Conservation (phyloP, 1,284 basidiomycete species). For the Naganishia sp. region DNA sequence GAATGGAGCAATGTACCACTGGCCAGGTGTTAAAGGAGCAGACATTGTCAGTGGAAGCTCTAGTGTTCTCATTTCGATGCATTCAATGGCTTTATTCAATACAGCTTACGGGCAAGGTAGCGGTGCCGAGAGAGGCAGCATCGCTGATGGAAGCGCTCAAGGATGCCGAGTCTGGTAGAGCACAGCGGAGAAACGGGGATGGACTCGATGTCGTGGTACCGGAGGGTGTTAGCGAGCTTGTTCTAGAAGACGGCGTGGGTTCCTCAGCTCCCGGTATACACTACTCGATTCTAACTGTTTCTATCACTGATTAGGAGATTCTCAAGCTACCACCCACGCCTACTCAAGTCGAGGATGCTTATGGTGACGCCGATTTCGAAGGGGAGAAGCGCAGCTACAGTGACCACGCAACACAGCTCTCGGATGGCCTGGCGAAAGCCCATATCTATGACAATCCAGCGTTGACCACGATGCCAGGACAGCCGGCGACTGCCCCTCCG, state of each 20-base stretch:
- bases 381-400: slow-evolving; percentile 40
- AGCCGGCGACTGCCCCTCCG: slow-evolving; percentile 28
- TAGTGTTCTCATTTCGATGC: too few species aligned
- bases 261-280: slow-evolving; percentile 38
- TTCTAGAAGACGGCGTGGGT: slow-evolving; percentile 44
- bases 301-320: slow-evolving; percentile 44
- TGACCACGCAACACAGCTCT: slow-evolving; percentile 19
- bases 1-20: slow-evolving; percentile 53
- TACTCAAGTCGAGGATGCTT: slow-evolving; percentile 47
- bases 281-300: background rate
- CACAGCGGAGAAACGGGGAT: slow-evolving; percentile 48
- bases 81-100: background rate
- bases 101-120: slow-evolving; percentile 54
- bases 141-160: slow-evolving; percentile 54
- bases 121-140: slow-evolving; percentile 54
- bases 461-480: slow-evolving; percentile 1
- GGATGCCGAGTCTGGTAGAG: slow-evolving; percentile 59
- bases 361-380: slow-evolving; percentile 48
- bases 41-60: slow-evolving; percentile 48
- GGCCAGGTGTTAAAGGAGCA: slow-evolving; percentile 53
- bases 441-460: slow-evolving; percentile 19
- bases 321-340: slow-evolving; percentile 57
- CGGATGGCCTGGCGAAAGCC: slow-evolving; percentile 22
- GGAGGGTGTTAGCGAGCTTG: slow-evolving; percentile 31
- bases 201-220: slow-evolving; percentile 35